These are phyloP conservation scores for Scheffersomyces coipomensis DNA, from an alignment of 805 yeast genomes.

Conservation along the genomic window DNA sequence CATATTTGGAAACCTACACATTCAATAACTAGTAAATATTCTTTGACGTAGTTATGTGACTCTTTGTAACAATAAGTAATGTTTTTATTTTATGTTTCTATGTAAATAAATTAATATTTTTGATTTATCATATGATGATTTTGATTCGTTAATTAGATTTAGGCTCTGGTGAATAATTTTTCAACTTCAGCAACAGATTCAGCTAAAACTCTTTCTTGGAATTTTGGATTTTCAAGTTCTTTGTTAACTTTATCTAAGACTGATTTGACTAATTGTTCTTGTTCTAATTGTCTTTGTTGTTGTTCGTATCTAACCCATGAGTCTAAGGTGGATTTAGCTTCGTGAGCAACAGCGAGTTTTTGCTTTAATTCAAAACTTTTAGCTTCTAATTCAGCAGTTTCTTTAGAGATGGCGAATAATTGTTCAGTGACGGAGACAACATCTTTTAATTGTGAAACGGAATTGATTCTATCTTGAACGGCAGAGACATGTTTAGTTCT, in stretches of 20 bases:
- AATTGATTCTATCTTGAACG: slow-evolving; percentile 86
- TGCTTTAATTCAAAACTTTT: slow-evolving; percentile 92
- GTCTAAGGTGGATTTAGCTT: slow-evolving; percentile 94
- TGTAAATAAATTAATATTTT: background rate
- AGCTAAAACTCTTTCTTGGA: slow-evolving; percentile 88
- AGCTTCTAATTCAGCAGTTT: slow-evolving; percentile 95
- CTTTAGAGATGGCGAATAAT: slow-evolving; percentile 91
- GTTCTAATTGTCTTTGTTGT: slow-evolving; percentile 94
- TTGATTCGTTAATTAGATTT: slow-evolving; percentile 7
- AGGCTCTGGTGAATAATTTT: slow-evolving; percentile 63
- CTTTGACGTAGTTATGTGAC: slow-evolving; percentile 1
- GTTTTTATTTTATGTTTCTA: slow-evolving; percentile 1
- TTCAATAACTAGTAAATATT: slow-evolving; percentile 6
- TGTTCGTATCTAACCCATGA: slow-evolving; percentile 99
- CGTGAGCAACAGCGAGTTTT: slow-evolving; percentile 78
- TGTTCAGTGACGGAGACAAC: slow-evolving; percentile 90
- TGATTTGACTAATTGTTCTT: slow-evolving; percentile 81
- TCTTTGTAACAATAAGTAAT: slow-evolving; percentile 1
- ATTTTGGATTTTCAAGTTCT: slow-evolving; percentile 81
- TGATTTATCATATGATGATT: background rate
- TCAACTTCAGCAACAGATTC: slow-evolving; percentile 94
- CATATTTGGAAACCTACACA: slow-evolving; percentile 78
- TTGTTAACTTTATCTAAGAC: slow-evolving; percentile 87
- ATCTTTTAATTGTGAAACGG: slow-evolving; percentile 85
- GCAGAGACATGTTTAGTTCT: slow-evolving; percentile 90